Evolutionary conservation across 139 green algal species (phyloP).

Genomic region (Raphidocelis subcapitata): DNA sequence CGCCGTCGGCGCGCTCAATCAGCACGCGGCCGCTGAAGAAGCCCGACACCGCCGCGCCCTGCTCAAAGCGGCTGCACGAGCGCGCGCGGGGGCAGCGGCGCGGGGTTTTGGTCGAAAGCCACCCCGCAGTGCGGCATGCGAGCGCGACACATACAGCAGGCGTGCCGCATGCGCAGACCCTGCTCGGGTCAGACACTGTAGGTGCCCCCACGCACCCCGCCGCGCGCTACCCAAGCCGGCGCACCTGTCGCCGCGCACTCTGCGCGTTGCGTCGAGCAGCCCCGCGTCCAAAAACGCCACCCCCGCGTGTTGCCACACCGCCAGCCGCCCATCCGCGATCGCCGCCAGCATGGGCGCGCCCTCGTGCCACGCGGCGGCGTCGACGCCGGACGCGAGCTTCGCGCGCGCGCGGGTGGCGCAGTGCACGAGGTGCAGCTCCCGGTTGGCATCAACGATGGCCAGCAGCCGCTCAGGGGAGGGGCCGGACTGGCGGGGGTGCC

Average conservation of each 20-base stretch:
- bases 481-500: constrained; percentile 37
- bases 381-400: constrained; percentile 73
- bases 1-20: constrained; percentile 59
- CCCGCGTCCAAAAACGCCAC: constrained; percentile 67
- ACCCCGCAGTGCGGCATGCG: too few species aligned
- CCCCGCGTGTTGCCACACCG: constrained; percentile 77
- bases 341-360: constrained; percentile 64
- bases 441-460: constrained; percentile 70
- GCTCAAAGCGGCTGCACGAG: constrained; percentile 43
- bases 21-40: constrained; percentile 42
- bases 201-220: too few species aligned
- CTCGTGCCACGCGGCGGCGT: constrained; percentile 67
- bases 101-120: too few species aligned
- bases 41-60: constrained; percentile 41
- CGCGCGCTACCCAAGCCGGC: too few species aligned
- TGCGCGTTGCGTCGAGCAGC: constrained; percentile 55
- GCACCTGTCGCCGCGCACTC: constrained; percentile 5
- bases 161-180: too few species aligned
- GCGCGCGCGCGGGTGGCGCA: constrained; percentile 10
- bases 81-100: too few species aligned
- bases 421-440: constrained; percentile 69
- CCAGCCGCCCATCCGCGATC: constrained; percentile 61
- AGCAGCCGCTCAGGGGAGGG: constrained; percentile 53
- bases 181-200: too few species aligned
- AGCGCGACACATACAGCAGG: too few species aligned